Evolutionary conservation across 2,329 filamentous ascomycete genomes (phyloP), one percentile per base, ranked within the genome.

Genomic region (Botrytis hyacinthi): DNA sequence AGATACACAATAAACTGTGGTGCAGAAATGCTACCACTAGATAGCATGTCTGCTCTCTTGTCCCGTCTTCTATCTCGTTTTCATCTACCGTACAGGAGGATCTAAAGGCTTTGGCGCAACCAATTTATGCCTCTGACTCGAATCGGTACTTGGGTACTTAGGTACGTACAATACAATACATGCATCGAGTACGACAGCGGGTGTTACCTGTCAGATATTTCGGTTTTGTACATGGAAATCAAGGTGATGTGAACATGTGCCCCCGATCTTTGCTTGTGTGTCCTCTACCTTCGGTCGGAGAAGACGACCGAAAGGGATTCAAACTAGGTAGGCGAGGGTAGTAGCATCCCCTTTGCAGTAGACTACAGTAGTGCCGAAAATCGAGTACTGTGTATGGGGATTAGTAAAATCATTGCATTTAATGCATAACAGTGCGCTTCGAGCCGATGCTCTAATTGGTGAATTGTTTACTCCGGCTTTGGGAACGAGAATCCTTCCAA

Each of bases 191-290:
- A 70, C 67, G 51, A 65, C 69, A 65, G 59, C 69, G 69, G 69
- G 69, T 71, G 69, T 71, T 65, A 71, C 59, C 59, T 71, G 69
- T 66, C 69, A 71, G 60, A 51, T 71, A 42, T 51, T 32, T 65
- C 44, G 32, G 69, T 42, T 40, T 65, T 20, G 59, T 42, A 71
- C 59, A 40, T 63, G 69, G 20, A 26, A 37, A 63, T 62, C 68
- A 48, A 63, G 42, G 42, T 70, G 44, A 35, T 61, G 51, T 22
- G 40, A 62, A 65, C 32, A 67, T 68, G 26, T 68, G 69, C 57
- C 40, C 42, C 57, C 44, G 42, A 48, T 29, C 51, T 40, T 37
- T 51, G 59, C 18, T 26, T 51, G 44, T 71, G 16, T 65, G 46
- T 18, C 40, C 44, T 42, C 35, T 71, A 12, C 40, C 42, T 6